Evolutionary conservation across 1,284 basidiomycete species (phyloP), one percentile per base, ranked within the genome.

Genomic region (Ustilago trichophora): DNA sequence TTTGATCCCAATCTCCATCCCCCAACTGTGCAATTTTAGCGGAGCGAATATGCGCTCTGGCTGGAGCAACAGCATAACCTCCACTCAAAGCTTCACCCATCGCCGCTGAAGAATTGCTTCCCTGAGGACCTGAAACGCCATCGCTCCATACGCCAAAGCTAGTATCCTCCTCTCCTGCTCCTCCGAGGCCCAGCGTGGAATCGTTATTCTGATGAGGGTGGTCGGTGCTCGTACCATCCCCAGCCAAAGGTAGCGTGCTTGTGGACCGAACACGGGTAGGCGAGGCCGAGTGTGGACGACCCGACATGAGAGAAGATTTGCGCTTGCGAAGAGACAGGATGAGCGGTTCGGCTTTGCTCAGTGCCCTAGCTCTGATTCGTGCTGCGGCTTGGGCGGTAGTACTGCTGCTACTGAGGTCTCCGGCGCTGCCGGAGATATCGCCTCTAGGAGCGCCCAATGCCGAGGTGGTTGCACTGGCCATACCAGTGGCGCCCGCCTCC

Each of bases 321-420:
- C 72, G 48, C 11, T 63, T 68, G 9, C 73, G 19, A 3, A 75
- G 31, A n/a, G 65, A 70, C 8, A 75, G 35, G 10, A 75, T 67
- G 1, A 75, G 54, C 5, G 72, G 69, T 38, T 72, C 70, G 3
- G 55, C 52, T 40, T 66, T 62, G 21, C 32, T 43, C 18, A 55
- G 18, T 10, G 69, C 52, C 2, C 50, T 37, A 7, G 55, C 52
- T 0, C 59, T 36, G 16, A 35, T 55, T 15, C 52, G 29, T 5
- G 53, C 57, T 11, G 52, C 58, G 10, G 41, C 19, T 9, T 31
- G 21, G 3, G 41, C n/a, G n/a, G n/a, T n/a, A n/a, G n/a, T 42
- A 10, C 19, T 21, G 9, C 15, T 13, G 31, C 25, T 32, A 2
- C 34, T 18, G 0, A 12, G n/a, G n/a, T n/a, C n/a, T n/a, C n/a